phyloP scores from a whole-genome alignment of 106 monocot species.

The Allium sativum region DNA sequence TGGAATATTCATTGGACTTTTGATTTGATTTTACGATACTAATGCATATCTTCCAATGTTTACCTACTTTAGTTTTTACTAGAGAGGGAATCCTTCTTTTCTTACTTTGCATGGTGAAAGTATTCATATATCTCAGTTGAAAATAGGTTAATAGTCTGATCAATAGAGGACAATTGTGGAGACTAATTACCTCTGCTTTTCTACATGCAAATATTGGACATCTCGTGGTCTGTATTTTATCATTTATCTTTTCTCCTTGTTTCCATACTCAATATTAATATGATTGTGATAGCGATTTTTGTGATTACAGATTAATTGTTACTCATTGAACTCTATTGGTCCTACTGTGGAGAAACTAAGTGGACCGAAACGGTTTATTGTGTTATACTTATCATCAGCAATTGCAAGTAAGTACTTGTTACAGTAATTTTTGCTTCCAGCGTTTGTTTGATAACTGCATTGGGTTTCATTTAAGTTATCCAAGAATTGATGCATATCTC shows the following conservation, averaged over 20 bases:
- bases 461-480: background rate
- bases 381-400: constrained; percentile 74
- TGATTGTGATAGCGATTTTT: background rate
- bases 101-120: background rate
- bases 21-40: no score
- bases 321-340: constrained; percentile 84
- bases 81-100: no score
- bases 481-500: constrained; percentile 5
- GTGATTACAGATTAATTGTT: constrained; percentile 60
- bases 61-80: no score
- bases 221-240: constrained; percentile 39
- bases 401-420: constrained; percentile 43
- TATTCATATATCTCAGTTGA: constrained; percentile 8
- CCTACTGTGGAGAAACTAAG: constrained; percentile 61
- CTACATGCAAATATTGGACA: constrained; percentile 75
- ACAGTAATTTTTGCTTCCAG: no score
- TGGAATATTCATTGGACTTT: no score
- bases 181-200: constrained; percentile 64
- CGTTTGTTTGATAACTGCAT: no score
- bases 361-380: constrained; percentile 70
- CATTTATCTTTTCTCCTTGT: background rate
- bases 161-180: constrained; percentile 67
- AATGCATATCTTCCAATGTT: no score
- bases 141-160: constrained; percentile 63
- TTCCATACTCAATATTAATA: background rate